phyloP scores from a whole-genome alignment of 192 early-diverging fungal species.

The Coemansia sp. region DNA sequence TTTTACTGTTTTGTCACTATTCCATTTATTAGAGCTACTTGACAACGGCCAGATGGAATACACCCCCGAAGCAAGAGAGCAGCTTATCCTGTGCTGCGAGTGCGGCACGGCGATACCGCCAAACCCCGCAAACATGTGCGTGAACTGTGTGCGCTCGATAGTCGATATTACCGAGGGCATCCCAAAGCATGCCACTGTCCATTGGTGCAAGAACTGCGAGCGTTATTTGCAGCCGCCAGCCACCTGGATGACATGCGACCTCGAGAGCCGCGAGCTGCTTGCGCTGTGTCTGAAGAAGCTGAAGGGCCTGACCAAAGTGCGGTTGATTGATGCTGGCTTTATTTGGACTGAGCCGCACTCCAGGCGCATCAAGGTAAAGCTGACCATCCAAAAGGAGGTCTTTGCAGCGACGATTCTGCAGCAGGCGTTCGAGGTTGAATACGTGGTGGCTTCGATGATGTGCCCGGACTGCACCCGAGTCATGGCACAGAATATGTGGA shows the following conservation, averaged over 20 bases:
- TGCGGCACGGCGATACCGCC: slow-evolving; percentile 94
- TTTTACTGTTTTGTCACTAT: slow-evolving; percentile 3
- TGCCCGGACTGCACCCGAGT: slow-evolving; percentile 94
- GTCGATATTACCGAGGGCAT: slow-evolving; percentile 99
- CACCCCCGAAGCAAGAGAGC: slow-evolving; percentile 48
- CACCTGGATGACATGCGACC: slow-evolving; percentile 82
- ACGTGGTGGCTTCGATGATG: slow-evolving; percentile 85
- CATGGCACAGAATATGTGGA: slow-evolving; percentile 98
- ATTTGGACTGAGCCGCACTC: slow-evolving; percentile 98
- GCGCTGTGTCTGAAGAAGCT: slow-evolving; percentile 92
- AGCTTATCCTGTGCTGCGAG: slow-evolving; percentile 78
- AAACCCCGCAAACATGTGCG: slow-evolving; percentile 98
- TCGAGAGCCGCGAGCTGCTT: slow-evolving; percentile 89
- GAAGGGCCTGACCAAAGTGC: slow-evolving; percentile 86
- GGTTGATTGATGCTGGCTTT: slow-evolving; percentile 95
- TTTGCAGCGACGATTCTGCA: slow-evolving; percentile 94
- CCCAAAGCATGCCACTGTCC: slow-evolving; percentile 92
- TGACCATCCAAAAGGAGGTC: slow-evolving; percentile 99
- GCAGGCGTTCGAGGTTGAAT: slow-evolving; percentile 96
- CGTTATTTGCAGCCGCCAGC: slow-evolving; percentile 93
- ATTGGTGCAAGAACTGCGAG: slow-evolving; percentile 97
- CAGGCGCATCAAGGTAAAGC: slow-evolving; percentile 91
- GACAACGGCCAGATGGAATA: slow-evolving; percentile 40
- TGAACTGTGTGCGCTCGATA: slow-evolving; percentile 94
- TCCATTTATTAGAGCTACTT: background rate